Conservation (phyloP, 495 filamentous ascomycete genomes). For the Penicillium robsamsonii region DNA sequence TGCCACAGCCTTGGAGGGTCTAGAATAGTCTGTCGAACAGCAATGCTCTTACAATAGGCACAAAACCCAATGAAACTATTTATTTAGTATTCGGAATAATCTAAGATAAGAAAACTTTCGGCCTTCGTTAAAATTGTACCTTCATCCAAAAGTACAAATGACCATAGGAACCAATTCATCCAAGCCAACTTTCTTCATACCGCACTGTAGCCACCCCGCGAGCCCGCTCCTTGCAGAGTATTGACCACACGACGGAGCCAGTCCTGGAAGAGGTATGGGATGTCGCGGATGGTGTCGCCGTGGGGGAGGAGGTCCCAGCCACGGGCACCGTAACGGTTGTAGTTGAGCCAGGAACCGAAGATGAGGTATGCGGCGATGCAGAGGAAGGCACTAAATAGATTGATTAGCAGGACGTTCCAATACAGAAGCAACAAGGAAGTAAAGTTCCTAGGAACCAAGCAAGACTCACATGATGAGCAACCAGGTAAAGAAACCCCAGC, state of each 20-base stretch:
- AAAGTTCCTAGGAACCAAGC: neutral
- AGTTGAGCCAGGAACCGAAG: conserved; percentile 98
- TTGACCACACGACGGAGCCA: conserved; percentile 75
- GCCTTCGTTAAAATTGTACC: neutral
- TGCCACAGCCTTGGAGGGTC: no score
- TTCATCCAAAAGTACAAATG: conserved; percentile 7
- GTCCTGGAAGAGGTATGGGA: conserved; percentile 91
- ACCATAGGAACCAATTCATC: conserved; percentile 4
- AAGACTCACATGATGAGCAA: conserved; percentile 86
- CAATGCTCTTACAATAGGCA: no score
- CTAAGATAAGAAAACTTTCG: no score
- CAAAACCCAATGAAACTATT: no score
- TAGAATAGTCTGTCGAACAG: no score
- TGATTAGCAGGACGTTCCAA: neutral
- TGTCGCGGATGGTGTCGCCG: conserved; percentile 83
- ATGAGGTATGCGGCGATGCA: conserved; percentile 87
- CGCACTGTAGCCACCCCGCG: conserved; percentile 89
- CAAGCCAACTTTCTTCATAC: conserved; percentile 51
- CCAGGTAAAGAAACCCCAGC: conserved; percentile 98
- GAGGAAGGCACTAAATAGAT: conserved; percentile 65
- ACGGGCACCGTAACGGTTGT: conserved; percentile 90
- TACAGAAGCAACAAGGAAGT: neutral
- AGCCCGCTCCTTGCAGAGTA: conserved; percentile 75
- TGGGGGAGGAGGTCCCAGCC: conserved; percentile 96
- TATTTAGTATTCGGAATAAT: no score